Base-by-base conservation (phyloP, 176 grass and related monocot species). In the Coix lacrymajobi region DNA sequence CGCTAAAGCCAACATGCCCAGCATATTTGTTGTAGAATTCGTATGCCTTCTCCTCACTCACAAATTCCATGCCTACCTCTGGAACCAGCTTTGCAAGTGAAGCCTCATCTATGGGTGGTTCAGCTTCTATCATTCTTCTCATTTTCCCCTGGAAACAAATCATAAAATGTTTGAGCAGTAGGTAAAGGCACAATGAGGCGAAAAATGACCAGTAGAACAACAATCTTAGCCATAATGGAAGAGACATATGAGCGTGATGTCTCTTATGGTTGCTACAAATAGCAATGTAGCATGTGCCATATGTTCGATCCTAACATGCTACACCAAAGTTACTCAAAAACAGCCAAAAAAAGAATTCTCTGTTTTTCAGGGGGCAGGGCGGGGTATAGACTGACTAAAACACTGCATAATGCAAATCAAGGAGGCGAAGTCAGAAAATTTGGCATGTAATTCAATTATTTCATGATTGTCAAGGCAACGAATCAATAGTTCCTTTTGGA, bases 1-100 rank as follows among this genome's bases (percentile, higher is more conserved):
- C 92, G 64, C 96, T 98, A 76, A 98, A 98, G n/a, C 96, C 96
- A 75, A 98, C 76, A 82, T 98, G 92, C 16, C 96, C 96, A 43
- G 96, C 96, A 61, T 98, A 95, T 80, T 92, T 92, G 62, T 98
- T 96, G 80, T 96, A 96, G 64, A 93, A 93, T 71, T 93, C 91
- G 75, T 96, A 96, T 76, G 91, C 86, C 80, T 85, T 93, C 65
- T 96, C 94, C 83, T 96, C 94, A 38, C 83, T 91, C 41, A 89
- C 91, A 84, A 91, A 96, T 83, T 98, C 96, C 96, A 98, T 93
- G 68, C 87, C 85, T 38, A 88, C 67, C 44, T 91, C 89, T 19
- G 96, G 96, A 78, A 95, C 90, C 74, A 98, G 77, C 62, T 90
- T 98, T 40, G 85, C 89, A 71, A 93, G 83, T 7, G 96, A 74